Conservation (phyloP, 192 early-diverging fungal genomes). For the Backusella tarrabulga region DNA sequence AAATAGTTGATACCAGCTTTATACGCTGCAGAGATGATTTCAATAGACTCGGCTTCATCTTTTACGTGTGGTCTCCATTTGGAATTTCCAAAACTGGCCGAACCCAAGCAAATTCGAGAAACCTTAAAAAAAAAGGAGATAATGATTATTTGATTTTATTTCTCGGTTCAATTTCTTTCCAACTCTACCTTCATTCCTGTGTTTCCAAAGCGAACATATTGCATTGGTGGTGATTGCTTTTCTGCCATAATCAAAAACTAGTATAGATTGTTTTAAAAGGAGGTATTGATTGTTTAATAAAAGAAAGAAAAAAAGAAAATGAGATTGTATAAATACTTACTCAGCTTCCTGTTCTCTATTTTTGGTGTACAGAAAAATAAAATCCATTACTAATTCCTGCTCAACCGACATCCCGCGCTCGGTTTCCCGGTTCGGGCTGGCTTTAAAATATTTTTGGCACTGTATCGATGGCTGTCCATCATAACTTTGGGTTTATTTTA, state of each 20-base stretch:
- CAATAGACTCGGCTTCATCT: constrained; percentile 41
- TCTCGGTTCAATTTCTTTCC: background rate
- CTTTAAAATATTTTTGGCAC: background rate
- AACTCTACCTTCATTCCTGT: constrained; percentile 69
- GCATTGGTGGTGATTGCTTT: constrained; percentile 45
- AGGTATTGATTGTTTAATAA: background rate
- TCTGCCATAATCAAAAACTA: background rate
- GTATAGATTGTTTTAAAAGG: background rate
- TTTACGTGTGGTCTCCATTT: constrained; percentile 43
- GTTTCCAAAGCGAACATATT: constrained; percentile 69
- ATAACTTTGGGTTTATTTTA: no score
- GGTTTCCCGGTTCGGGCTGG: background rate
- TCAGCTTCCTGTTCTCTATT: background rate
- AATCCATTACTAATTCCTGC: background rate
- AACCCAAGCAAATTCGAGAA: constrained; percentile 46
- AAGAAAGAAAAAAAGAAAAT: background rate
- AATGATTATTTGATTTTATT: background rate
- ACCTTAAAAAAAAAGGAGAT: constrained; percentile 16
- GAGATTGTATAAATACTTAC: background rate
- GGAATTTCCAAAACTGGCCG: constrained; percentile 38
- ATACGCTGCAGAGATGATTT: constrained; percentile 53
- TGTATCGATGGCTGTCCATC: background rate
- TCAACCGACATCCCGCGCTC: background rate
- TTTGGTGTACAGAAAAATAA: background rate
- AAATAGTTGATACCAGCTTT: constrained; percentile 81